phyloP scores from a whole-genome alignment of 805 yeast species.

The Starmerella tilneyi region DNA sequence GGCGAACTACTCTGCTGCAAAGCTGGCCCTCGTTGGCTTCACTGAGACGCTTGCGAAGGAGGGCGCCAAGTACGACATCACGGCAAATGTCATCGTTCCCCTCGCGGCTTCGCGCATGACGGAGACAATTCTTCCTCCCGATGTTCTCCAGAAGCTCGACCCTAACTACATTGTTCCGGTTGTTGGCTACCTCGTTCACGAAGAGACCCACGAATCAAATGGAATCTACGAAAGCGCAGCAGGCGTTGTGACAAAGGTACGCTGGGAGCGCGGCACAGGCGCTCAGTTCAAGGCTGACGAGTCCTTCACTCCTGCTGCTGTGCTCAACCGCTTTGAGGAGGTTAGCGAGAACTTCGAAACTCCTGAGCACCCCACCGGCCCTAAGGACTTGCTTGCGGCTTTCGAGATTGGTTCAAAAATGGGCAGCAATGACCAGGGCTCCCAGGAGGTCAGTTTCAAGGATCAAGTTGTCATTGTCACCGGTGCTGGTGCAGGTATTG shows the following conservation, averaged over 20 bases:
- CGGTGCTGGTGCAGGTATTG: conserved; percentile 93
- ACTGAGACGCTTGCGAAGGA: conserved; percentile 93
- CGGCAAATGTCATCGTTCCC: conserved; percentile 83
- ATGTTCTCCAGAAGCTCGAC: conserved; percentile 63
- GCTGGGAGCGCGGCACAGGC: conserved; percentile 93
- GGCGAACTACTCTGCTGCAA: conserved; percentile 89
- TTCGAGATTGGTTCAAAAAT: conserved; percentile 43
- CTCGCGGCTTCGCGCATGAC: conserved; percentile 96
- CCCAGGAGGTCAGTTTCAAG: conserved; percentile 50
- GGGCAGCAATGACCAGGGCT: conserved; percentile 52
- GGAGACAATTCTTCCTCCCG: conserved; percentile 76
- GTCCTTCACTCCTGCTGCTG: conserved; percentile 73
- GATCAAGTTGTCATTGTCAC: conserved; percentile 84
- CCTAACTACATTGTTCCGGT: conserved; percentile 91
- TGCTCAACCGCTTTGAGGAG: conserved; percentile 54
- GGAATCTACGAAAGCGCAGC: conserved; percentile 89
- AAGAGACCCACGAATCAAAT: conserved; percentile 51
- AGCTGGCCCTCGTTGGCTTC: conserved; percentile 78
- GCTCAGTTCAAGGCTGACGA: conserved; percentile 69
- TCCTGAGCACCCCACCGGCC: conserved; percentile 56
- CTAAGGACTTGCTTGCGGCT: conserved; percentile 60
- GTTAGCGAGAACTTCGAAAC: conserved; percentile 46
- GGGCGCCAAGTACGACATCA: conserved; percentile 75
- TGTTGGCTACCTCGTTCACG: conserved; percentile 70
- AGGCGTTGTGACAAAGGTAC: conserved; percentile 79